Conservation (phyloP, 1,284 basidiomycete species). For the Rhodotorula sp. region DNA sequence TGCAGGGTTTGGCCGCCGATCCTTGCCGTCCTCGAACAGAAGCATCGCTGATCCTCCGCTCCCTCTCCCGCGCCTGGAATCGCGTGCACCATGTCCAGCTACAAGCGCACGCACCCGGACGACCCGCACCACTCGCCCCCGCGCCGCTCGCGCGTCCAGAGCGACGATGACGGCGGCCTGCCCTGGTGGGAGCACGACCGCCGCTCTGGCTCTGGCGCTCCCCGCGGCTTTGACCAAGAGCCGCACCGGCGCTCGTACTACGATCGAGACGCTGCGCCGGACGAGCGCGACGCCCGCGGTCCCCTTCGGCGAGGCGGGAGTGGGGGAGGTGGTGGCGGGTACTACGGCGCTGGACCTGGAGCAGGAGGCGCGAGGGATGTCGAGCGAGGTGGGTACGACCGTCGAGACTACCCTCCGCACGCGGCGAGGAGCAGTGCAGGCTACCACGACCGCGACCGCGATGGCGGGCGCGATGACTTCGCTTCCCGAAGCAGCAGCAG, state of each 20-base stretch:
- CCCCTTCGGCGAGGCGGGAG: background rate
- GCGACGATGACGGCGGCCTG: slow-evolving; percentile 13
- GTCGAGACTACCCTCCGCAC: background rate
- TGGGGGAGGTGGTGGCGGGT: background rate
- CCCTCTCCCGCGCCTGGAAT: background rate
- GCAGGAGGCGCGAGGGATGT: background rate
- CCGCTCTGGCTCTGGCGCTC: background rate
- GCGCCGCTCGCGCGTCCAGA: background rate
- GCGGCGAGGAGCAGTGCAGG: background rate
- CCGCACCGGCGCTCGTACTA: background rate
- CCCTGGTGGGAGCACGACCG: slow-evolving; percentile 35
- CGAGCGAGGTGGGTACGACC: background rate
- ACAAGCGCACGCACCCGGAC: background rate
- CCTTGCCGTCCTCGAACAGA: background rate
- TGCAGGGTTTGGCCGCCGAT: slow-evolving; percentile 19
- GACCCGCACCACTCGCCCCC: too few relatives aligned
- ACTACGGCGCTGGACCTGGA: background rate
- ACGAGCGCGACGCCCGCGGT: background rate
- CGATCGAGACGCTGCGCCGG: slow-evolving; percentile 8
- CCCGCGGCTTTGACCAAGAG: slow-evolving; percentile 7
- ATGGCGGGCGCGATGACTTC: background rate
- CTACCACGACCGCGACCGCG: slow-evolving; percentile 1
- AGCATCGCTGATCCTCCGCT: slow-evolving; percentile 9
- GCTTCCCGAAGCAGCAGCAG: background rate
- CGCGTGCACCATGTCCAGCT: slow-evolving; percentile 5